Base-by-base conservation (phyloP, 352 stramenopile genomes). In the Phytophthora tubulina region DNA sequence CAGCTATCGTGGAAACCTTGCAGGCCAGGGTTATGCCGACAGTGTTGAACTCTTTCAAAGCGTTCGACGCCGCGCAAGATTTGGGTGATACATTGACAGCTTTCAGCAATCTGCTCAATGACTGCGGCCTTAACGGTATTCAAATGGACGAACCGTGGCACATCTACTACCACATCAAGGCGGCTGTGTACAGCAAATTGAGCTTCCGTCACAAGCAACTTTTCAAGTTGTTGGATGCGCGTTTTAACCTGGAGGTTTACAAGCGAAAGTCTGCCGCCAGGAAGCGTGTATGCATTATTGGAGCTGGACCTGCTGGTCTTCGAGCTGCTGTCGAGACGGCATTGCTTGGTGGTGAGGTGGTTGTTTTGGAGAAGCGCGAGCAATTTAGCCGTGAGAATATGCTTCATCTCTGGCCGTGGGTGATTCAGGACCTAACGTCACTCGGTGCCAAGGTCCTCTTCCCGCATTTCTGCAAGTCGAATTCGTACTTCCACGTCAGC, bases 321-420 rank as follows among this genome's bases (percentile, higher is more conserved):
- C 86, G 86, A 41, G 84, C 85, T 6, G 86, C 88, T 0, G 79
- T 94, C 15, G 88, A 95, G 57, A 64, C 85, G 11, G 83, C 85
- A 14, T 49, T 95, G 4, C 73, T 94, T 13, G 86, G 88, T 10
- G 82, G 79, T 1, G 72, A 92, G 21, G 86, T 92, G 6, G 73
- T 92, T 0, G 73, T 95, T 15, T 51, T 95, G 3, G 88, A 95
- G 59, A 95, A 95, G 74, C 81, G 88, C 0, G 78, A 85, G 56
- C 51, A 76, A 31, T 95, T 95, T 48, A 93, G 73, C 53, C 85
- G 88, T 11, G 88, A 93, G 60, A 94, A 91, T 62, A 93, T 94
- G 67, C 65, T 95, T 30, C 86, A 91, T 48, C 62, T 95, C 72
- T 95, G 85, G 82, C 85, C 85, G 44, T 91, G 83, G 81, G 88